Base-by-base conservation (phyloP, 768 basidiomycete genomes). In the Podaxis mareebaensis region DNA sequence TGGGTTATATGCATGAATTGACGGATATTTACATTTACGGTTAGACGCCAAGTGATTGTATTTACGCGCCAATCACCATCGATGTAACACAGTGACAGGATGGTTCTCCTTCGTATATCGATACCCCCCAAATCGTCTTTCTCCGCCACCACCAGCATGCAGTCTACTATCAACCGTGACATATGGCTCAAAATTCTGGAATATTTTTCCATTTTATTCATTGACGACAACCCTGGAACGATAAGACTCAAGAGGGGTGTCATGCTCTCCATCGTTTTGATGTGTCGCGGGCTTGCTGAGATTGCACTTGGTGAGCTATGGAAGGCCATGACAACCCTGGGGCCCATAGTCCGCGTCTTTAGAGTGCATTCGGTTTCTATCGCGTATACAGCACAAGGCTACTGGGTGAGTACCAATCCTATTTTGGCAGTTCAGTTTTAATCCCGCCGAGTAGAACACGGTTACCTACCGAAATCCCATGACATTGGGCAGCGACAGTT, bases 241-340 rank as follows among this genome's bases (percentile, higher is more conserved):
- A 70, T 57, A 3, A 75, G 44, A 0, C 58, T 64, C 20, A 76
- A 51, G 4, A 24, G 13, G 8, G 20, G 11, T 58, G 17, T 74
- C 8, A 77, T 68, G 56, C 77, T 77, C 40, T 78, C 72, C 22
- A 38, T 52, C 2, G 55, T 56, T 8, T 12, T 51, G 22, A 24
- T 12, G 11, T 4, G 12, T 12, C 13, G 3, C 26, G 12, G 3
- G 20, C 22, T 26, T 24, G 28, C 49, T 15, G 26, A 51, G 49
- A 24, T 51, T 4, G 26, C 26, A 0, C 49, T 28, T 28, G 26
- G 7, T 28, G 26, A 44, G n/a, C n/a, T 44, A 62, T 52, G 0
- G 61, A 70, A 36, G 65, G 51, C 13, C 64, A 52, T 3, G 56
- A 59, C 0, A 26, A 30, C 20, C 70, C 68, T 1, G 69, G 70